Base-by-base conservation (phyloP, 192 early-diverging fungal genomes). In the Rhizophlyctis rosea region DNA sequence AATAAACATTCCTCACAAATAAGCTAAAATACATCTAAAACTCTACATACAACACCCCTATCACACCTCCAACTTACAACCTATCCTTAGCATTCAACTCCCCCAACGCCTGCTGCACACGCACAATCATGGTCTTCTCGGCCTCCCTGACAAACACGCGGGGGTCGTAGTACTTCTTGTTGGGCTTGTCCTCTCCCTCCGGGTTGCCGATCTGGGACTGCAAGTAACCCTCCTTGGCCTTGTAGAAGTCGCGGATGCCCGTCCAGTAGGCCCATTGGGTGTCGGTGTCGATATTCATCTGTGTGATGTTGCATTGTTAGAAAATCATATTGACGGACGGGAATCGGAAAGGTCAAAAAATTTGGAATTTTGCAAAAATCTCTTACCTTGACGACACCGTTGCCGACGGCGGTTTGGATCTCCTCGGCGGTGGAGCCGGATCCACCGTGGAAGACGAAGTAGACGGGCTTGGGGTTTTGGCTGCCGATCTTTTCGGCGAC, bases 241-340 rank as follows among this genome's bases (percentile, higher is more conserved):
- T 87, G 73, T 93, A 90, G 73, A 89, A 97, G 71, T 89, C 80
- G 62, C 83, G 85, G 66, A 97, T 83, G 66, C 95, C 92, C 34
- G 76, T 64, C 81, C 91, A 92, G 83, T 95, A 97, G 29, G 93
- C 92, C 89, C 88, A 97, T 81, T 97, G 95, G 36, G 95, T 97
- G 74, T 97, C 95, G 54, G 95, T 98, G 73, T 98, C 95, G 74
- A 98, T 91, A 84, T 98, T 98, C 95, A 98, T 98, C 90, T 75
- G 34, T 55, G 4, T 18, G 31, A 31, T 24, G 44, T 48, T 50
- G 34, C 2, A 49, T 3, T 16, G 57, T 60, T 25, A 57, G 36
- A 52, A n/a, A 28, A 64, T 24, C 32, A 4, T 16, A 24, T 11
- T 39, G 3, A 4, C 32, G 25, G 7, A 30, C 55, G 23, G 5